phyloP scores from a whole-genome alignment of 345 rosid genomes.

The Hirschfeldia incana region DNA sequence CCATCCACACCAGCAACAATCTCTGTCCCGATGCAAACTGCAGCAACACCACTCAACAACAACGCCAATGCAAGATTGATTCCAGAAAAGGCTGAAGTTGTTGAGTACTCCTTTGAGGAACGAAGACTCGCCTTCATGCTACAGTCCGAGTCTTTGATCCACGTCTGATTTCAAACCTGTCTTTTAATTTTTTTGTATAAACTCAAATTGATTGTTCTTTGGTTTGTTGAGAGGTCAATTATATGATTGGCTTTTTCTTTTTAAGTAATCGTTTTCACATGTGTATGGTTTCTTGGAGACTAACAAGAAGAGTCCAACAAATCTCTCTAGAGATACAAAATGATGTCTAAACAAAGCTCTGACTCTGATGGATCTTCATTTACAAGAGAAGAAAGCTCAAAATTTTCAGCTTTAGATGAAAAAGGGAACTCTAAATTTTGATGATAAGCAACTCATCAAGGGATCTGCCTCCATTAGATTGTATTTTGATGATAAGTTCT shows the following conservation, averaged over 20 bases:
- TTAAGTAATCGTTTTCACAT: conserved; percentile 17
- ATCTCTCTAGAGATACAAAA: conserved; percentile 7
- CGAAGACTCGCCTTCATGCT: conserved; percentile 73
- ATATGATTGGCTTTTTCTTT: conserved; percentile 47
- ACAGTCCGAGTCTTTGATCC: conserved; percentile 52
- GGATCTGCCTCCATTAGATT: conserved; percentile 21
- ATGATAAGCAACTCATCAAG: not conserved
- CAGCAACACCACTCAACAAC: conserved; percentile 49
- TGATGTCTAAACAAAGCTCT: not conserved
- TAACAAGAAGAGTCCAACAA: not conserved
- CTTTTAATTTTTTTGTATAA: not conserved
- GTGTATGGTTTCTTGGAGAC: conserved; percentile 10
- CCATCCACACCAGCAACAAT: conserved; percentile 67
- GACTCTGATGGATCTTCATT: not conserved
- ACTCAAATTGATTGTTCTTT: conserved; percentile 28
- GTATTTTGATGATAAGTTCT: conserved; percentile 33
- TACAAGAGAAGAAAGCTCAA: not conserved
- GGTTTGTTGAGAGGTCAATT: conserved; percentile 48
- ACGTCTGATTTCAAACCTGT: conserved; percentile 42
- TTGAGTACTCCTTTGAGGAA: conserved; percentile 90
- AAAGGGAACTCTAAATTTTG: too few relatives aligned
- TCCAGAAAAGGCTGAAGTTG: conserved; percentile 40
- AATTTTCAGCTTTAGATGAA: not conserved
- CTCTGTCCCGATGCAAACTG: conserved; percentile 84
- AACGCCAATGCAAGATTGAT: conserved; percentile 20